phyloP scores from a whole-genome alignment of 2,329 filamentous ascomycete species.

The Tolypocladium guangdongense region DNA sequence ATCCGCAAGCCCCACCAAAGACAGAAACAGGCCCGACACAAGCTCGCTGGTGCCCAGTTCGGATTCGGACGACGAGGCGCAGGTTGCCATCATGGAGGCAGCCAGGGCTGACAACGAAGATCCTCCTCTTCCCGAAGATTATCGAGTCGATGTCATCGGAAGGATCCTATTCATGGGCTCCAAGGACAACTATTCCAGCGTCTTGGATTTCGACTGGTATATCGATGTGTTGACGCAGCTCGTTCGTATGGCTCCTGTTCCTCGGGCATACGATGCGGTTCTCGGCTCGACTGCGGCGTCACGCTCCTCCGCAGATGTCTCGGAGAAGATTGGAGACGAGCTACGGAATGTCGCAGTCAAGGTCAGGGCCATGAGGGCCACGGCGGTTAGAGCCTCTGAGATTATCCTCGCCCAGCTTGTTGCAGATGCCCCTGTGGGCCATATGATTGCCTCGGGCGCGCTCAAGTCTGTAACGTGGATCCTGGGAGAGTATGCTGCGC shows the following conservation, averaged over 20 bases:
- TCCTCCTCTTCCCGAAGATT: constrained; percentile 71
- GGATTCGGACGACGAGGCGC: constrained; percentile 40
- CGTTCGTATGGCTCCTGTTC: constrained; percentile 55
- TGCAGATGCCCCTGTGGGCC: constrained; percentile 41
- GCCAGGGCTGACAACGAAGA: constrained; percentile 26
- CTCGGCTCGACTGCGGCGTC: constrained; percentile 17
- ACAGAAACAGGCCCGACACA: constrained; percentile 27
- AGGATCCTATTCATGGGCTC: constrained; percentile 85
- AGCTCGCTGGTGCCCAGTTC: constrained; percentile 33
- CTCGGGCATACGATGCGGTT: constrained; percentile 28
- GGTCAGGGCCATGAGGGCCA: constrained; percentile 69
- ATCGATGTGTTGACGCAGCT: constrained; percentile 82
- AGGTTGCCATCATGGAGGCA: constrained; percentile 28
- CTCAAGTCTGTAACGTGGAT: constrained; percentile 75
- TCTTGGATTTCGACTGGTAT: constrained; percentile 95
- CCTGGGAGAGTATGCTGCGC: constrained; percentile 75
- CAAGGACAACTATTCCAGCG: constrained; percentile 72
- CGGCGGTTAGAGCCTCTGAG: constrained; percentile 77
- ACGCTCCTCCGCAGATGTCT: constrained; percentile 33
- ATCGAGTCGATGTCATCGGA: constrained; percentile 70
- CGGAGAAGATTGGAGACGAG: constrained; percentile 69
- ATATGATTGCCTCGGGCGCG: constrained; percentile 49
- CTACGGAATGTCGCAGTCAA: constrained; percentile 85
- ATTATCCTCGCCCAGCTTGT: constrained; percentile 53
- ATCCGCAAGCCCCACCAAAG: constrained; percentile 43